Conservation (phyloP, 164 flowering plant genomes). For the Berberis thunbergii region DNA sequence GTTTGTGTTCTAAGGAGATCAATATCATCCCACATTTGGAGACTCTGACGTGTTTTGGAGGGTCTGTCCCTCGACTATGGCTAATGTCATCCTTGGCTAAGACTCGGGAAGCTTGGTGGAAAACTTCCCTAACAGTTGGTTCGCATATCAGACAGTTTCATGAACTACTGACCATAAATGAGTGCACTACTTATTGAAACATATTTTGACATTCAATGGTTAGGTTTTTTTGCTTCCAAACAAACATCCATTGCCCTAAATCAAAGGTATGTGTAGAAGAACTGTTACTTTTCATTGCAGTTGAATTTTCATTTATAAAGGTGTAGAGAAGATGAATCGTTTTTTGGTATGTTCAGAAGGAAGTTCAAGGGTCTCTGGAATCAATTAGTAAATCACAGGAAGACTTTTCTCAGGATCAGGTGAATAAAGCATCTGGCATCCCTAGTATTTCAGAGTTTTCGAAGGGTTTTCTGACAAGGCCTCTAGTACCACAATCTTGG, state of each 20-base stretch:
- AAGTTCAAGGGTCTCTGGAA: constrained; percentile 29
- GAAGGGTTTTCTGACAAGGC: constrained; percentile 14
- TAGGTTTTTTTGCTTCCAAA: constrained; percentile 9
- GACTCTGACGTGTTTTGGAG: constrained; percentile 67
- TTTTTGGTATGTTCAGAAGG: constrained; percentile 32
- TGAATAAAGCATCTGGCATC: constrained; percentile 9
- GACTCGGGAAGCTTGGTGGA: constrained; percentile 13
- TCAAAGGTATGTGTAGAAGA: constrained; percentile 48
- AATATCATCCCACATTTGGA: constrained; percentile 82
- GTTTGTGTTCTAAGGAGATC: constrained; percentile 60
- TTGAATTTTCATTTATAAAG: neutral
- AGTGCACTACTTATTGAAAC: neutral
- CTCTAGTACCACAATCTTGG: constrained; percentile 8
- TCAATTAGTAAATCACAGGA: constrained; percentile 33
- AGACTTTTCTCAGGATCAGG: constrained; percentile 25
- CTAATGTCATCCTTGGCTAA: constrained; percentile 37
- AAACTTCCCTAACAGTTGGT: no score
- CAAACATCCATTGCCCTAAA: constrained; percentile 30
- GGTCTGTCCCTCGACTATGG: constrained; percentile 84
- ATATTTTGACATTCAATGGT: neutral
- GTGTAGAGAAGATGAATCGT: neutral
- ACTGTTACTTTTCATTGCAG: constrained; percentile 1
- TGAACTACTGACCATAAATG: neutral
- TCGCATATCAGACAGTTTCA: no score
- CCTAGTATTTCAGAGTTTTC: constrained; percentile 6